Evolutionary conservation across 805 yeast species (phyloP), one percentile per base, ranked within the genome.

Genomic region (Saccharomyces paradoxus): DNA sequence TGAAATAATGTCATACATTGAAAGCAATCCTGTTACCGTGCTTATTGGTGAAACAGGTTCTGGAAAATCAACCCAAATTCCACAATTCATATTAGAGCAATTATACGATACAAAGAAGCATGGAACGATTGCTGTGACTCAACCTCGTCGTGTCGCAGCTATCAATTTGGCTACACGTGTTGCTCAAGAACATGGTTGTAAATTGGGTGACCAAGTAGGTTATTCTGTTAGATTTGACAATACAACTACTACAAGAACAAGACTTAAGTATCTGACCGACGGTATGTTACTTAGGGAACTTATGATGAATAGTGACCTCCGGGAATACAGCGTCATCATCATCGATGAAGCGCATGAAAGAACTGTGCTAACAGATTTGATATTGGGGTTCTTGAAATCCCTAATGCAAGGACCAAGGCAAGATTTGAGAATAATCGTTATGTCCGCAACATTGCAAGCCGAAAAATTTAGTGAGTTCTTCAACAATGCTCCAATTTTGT

Each of bases 311-410:
- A 79, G 81, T 1, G 65, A 71, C 10, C 71, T 94, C 41, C 70
- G 77, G 2, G 81, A 80, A 57, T 94, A 92, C 70, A 76, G 86
- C 28, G 84, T 90, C 0, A 78, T 94, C 9, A 77, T 94, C 48
- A 83, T 94, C 50, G 99, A 94, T 76, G 99, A 94, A 74, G 99
- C 98, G 2, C 99, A 94, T 74, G 99, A 94, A 74, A 80, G 99
- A 67, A 92, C 98, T 0, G 86, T 94, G 1, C 72, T 91, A 50
- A 90, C 98, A 0, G 99, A 94, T 73, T 73, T 94, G 61, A 76
- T 94, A 21, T 77, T 94, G 74, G 99, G 98, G 2, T 87, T 94
- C 63, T 74, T 94, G 59, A 91, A 90, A 66, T 80, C 82, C 46
- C 72, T 94, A 41, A 63, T 86, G 10, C 53, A 63, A 0, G 65